A percentile compares a stretch with the other conserved stretches of the same genome.
Evolutionary conservation across 2,329 filamentous ascomycete genomes (phyloP).

Genomic region (Trichoderma hamatum): DNA sequence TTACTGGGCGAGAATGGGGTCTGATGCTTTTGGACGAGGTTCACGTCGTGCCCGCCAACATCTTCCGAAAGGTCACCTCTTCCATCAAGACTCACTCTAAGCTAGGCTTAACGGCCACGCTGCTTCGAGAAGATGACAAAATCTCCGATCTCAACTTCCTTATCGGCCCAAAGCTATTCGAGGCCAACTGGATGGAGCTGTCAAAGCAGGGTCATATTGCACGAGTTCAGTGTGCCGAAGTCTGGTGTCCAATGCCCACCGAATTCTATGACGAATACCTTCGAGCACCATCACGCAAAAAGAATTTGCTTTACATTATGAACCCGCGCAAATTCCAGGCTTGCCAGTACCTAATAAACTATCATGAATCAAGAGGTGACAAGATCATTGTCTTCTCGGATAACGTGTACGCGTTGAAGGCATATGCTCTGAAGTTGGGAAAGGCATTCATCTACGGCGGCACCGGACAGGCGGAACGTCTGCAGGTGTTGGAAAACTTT

Average conservation of each 20-base stretch:
- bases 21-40: slow-evolving; percentile 97
- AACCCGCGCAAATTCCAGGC: slow-evolving; percentile 97
- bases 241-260: slow-evolving; percentile 99
- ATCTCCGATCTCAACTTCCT: slow-evolving; percentile 97
- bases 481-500: slow-evolving; percentile 89
- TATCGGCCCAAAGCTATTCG: slow-evolving; percentile 95
- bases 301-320: slow-evolving; percentile 80
- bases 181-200: slow-evolving; percentile 99
- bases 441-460: slow-evolving; percentile 93
- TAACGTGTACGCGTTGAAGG: slow-evolving; percentile 88
- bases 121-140: slow-evolving; percentile 96
- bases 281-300: slow-evolving; percentile 59
- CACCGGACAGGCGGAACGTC: slow-evolving; percentile 82
- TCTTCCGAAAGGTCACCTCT: slow-evolving; percentile 92
- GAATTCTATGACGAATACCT: slow-evolving; percentile 98
- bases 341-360: slow-evolving; percentile 97
- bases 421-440: slow-evolving; percentile 79
- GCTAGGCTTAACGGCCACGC: slow-evolving; percentile 87
- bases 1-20: slow-evolving; percentile 89
- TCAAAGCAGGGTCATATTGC: slow-evolving; percentile 97
- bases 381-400: slow-evolving; percentile 99
- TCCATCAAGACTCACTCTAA: slow-evolving; percentile 95
- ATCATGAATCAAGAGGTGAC: slow-evolving; percentile 91
- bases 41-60: slow-evolving; percentile 94
- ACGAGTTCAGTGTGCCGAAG: slow-evolving; percentile 94